phyloP scores from a whole-genome alignment of 2,329 filamentous ascomycete species.

The Penicillium decumbens region DNA sequence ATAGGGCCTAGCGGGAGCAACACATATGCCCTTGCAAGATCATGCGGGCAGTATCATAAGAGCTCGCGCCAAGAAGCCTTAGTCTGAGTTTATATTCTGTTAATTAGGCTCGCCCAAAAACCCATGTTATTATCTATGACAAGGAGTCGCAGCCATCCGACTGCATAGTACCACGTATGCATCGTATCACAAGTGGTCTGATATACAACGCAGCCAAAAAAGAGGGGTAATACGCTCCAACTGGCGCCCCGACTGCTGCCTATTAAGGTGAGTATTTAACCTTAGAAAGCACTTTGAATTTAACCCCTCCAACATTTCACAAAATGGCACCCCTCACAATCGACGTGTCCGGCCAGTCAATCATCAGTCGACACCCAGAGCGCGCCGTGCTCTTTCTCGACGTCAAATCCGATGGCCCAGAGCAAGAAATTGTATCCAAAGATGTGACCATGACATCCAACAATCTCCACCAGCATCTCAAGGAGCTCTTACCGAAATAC shows the following conservation, averaged over 20 bases:
- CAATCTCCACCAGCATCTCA: conserved; percentile 10
- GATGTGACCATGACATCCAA: conserved; percentile 10
- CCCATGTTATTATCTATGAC: too few species aligned
- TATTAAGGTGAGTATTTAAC: background rate
- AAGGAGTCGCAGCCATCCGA: too few species aligned
- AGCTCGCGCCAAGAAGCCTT: too few species aligned
- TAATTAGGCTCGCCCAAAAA: too few species aligned
- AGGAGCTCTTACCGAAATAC: conserved; percentile 9
- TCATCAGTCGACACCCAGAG: conserved; percentile 14
- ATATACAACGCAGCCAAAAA: background rate
- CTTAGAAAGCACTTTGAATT: background rate
- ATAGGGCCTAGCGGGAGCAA: too few species aligned
- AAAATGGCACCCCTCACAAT: conserved; percentile 19
- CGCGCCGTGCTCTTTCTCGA: conserved; percentile 9
- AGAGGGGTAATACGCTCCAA: background rate
- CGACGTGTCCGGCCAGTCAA: conserved; percentile 11
- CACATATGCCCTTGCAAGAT: too few species aligned
- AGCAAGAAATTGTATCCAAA: conserved; percentile 7
- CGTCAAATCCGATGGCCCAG: conserved; percentile 7
- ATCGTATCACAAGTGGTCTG: background rate
- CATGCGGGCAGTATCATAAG: too few species aligned
- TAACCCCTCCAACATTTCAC: background rate
- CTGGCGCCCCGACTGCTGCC: background rate
- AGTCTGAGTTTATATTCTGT: too few species aligned
- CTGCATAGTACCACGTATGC: background rate